These are phyloP conservation scores for Cucurbita argyrosperma DNA, from an alignment of 306 rosid genomes.

Conservation along the genomic window DNA sequence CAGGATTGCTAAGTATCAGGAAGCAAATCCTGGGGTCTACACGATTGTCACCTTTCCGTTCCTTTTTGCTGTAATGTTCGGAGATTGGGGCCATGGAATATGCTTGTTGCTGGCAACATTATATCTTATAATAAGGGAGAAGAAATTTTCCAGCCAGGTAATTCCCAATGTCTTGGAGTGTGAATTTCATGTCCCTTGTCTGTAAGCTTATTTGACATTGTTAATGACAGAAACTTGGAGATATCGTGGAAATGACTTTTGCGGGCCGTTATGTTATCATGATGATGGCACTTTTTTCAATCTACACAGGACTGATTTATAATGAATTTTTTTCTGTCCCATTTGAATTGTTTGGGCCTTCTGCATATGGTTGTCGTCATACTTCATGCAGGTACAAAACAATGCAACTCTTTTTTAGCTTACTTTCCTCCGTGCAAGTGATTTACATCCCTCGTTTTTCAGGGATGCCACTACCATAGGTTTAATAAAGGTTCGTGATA, in stretches of 20 bases:
- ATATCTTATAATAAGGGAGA: conserved; percentile 56
- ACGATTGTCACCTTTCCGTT: conserved; percentile 63
- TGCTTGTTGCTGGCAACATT: conserved; percentile 62
- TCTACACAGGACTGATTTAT: conserved; percentile 72
- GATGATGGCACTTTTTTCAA: conserved; percentile 79
- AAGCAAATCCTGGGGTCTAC: conserved; percentile 67
- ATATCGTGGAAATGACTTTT: conserved; percentile 68
- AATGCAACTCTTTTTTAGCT: neutral
- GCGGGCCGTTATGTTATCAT: conserved; percentile 60
- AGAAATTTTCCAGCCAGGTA: conserved; percentile 47
- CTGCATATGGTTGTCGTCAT: conserved; percentile 63
- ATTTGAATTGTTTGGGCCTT: conserved; percentile 53
- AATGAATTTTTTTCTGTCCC: conserved; percentile 78
- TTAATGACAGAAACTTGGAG: conserved; percentile 68
- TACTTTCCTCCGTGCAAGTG: neutral
- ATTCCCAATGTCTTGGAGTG: conserved; percentile 11
- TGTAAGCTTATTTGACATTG: conserved; percentile 21
- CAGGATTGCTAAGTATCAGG: conserved; percentile 72
- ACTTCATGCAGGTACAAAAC: conserved; percentile 49
- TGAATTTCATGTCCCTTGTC: conserved; percentile 7
- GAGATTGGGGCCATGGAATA: conserved; percentile 83
- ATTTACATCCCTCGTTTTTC: conserved; percentile 4
- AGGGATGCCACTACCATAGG: conserved; percentile 49
- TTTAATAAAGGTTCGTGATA: conserved; percentile 14
- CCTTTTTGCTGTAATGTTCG: conserved; percentile 85